phyloP scores from a whole-genome alignment of 1,284 basidiomycete species.

The Tremellales sp. region DNA sequence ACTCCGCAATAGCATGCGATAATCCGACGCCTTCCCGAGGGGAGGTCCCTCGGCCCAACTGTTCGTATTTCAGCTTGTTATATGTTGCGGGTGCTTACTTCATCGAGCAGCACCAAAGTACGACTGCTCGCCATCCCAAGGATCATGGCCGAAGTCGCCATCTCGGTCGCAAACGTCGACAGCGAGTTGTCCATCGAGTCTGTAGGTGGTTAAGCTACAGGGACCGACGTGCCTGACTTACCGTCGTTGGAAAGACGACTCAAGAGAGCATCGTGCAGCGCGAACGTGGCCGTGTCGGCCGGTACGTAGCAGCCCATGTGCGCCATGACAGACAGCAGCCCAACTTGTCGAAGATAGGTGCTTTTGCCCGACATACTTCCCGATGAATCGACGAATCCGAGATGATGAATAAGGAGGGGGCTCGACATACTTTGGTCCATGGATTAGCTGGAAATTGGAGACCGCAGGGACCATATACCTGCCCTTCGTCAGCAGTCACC shows the following conservation, averaged over 20 bases:
- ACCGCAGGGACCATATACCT: constrained; percentile 57
- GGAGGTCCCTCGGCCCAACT: constrained; percentile 67
- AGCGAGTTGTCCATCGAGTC: constrained; percentile 68
- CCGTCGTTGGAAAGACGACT: constrained; percentile 82
- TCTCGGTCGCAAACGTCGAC: constrained; percentile 90
- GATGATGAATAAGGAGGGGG: constrained; percentile 3
- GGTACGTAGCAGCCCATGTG: constrained; percentile 88
- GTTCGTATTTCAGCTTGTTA: not conserved
- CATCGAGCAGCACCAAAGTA: constrained; percentile 81
- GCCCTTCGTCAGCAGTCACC: not conserved
- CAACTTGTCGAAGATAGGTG: constrained; percentile 84
- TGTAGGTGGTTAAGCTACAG: constrained; percentile 4
- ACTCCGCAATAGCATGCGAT: constrained; percentile 86
- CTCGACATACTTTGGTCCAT: constrained; percentile 72
- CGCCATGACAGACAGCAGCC: constrained; percentile 75
- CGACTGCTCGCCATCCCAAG: constrained; percentile 68
- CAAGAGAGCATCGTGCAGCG: constrained; percentile 75
- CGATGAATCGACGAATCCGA: constrained; percentile 2
- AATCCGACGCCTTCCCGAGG: constrained; percentile 82
- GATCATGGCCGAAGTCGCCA: constrained; percentile 85
- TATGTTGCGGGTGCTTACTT: constrained; percentile 58
- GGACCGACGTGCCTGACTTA: constrained; percentile 26
- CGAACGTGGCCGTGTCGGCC: constrained; percentile 80
- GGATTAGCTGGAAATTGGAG: constrained; percentile 79
- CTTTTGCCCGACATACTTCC: constrained; percentile 86